These are phyloP conservation scores for Nemania bipapillata DNA, from an alignment of 2,329 filamentous ascomycete genomes.

Conservation along the genomic window DNA sequence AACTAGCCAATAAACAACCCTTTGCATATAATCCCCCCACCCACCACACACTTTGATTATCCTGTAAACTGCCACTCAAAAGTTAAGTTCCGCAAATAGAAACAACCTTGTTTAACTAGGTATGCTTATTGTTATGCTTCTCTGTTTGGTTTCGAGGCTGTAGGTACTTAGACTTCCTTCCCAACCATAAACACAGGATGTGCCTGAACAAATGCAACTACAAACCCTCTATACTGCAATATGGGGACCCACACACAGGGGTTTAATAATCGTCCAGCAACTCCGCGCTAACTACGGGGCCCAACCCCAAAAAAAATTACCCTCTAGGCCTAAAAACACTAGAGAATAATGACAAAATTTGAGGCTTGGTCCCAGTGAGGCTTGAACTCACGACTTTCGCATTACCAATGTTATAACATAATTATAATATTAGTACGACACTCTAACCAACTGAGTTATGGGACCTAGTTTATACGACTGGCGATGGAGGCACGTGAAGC, in stretches of 20 bases:
- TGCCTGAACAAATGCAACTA: not conserved
- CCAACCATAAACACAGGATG: not conserved
- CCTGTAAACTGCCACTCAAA: too few relatives aligned
- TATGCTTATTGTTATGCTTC: not conserved
- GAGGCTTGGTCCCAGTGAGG: not conserved
- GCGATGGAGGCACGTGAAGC: not conserved
- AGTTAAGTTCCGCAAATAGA: too few relatives aligned
- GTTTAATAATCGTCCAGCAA: not conserved
- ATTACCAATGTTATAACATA: not conserved
- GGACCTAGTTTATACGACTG: not conserved
- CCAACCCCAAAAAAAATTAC: not conserved
- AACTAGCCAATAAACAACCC: too few relatives aligned
- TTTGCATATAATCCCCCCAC: too few relatives aligned
- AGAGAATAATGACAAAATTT: not conserved
- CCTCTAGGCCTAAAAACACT: not conserved
- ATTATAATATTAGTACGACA: not conserved
- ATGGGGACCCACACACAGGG: not conserved
- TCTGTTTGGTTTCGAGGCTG: not conserved
- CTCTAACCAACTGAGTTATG: not conserved
- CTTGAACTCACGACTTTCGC: not conserved
- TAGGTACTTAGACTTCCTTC: not conserved
- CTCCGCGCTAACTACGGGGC: not conserved
- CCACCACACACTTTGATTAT: too few relatives aligned
- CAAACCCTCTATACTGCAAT: not conserved
- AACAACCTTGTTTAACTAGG: not conserved